Percentiles rank a stretch among this genome's conserved stretches.
Evolutionary conservation across 805 yeast species (phyloP).

Genomic region (Candida schatavii): DNA sequence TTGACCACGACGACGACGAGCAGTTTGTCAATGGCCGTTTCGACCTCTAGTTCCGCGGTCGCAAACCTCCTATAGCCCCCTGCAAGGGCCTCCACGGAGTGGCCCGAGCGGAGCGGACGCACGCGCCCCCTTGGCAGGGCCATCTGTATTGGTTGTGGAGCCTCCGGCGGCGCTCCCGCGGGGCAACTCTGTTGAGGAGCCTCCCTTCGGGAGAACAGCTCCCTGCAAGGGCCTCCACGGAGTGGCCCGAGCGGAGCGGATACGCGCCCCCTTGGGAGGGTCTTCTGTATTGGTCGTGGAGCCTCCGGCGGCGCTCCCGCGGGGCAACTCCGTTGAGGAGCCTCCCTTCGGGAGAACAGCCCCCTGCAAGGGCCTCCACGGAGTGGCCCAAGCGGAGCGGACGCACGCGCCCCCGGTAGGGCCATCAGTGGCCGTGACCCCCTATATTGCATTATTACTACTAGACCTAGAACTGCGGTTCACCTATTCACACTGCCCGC

Average conservation of each 20-base stretch:
- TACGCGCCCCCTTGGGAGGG: background rate
- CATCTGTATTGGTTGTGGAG: background rate
- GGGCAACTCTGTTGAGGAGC: too few relatives aligned
- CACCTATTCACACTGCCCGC: background rate
- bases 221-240: background rate
- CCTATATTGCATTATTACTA: background rate
- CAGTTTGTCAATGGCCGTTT: conserved; percentile 88
- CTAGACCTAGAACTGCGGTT: background rate
- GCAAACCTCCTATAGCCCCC: too few relatives aligned
- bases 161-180: too few relatives aligned
- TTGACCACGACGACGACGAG: conserved; percentile 60
- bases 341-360: background rate
- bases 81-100: background rate
- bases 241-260: background rate
- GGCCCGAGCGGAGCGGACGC: background rate
- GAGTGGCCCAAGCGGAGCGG: conserved; percentile 1
- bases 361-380: background rate
- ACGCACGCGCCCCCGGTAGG: background rate
- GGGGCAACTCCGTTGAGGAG: too few relatives aligned
- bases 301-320: too few relatives aligned
- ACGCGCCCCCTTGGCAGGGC: background rate
- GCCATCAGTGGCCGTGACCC: background rate
- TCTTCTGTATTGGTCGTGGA: background rate
- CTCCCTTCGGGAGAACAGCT: background rate
- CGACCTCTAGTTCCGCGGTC: too few relatives aligned